These are phyloP conservation scores for Saccharomycopsis malanga DNA, from an alignment of 805 yeast species.

Conservation along the genomic window DNA sequence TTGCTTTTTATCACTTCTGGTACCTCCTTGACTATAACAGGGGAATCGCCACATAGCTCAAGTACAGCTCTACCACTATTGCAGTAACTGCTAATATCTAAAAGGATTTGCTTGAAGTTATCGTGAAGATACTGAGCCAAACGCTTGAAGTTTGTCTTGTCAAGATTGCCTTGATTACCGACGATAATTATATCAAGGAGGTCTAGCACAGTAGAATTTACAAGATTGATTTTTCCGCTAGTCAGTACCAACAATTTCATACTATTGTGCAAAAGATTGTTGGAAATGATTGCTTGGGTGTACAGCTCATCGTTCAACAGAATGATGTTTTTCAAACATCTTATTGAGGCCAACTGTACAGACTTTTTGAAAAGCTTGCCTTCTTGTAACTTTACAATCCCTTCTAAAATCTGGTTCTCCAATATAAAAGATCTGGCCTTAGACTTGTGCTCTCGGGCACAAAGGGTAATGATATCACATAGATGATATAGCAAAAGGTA, in stretches of 20 bases:
- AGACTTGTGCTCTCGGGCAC: constrained; percentile 52
- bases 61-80: constrained; percentile 13
- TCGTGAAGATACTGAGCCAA: constrained; percentile 6
- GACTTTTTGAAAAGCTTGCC: constrained; percentile 38
- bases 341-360: constrained; percentile 56
- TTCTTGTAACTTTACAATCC: constrained; percentile 42
- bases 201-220: constrained; percentile 71
- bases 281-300: constrained; percentile 47
- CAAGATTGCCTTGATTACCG: constrained; percentile 11
- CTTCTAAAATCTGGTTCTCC: constrained; percentile 49
- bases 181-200: constrained; percentile 42
- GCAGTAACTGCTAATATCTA: not conserved
- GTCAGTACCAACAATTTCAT: constrained; percentile 45
- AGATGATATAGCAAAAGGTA: constrained; percentile 30
- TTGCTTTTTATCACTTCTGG: not conserved
- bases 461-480: constrained; percentile 65
- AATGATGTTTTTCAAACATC: constrained; percentile 61
- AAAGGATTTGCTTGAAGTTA: not conserved
- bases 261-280: constrained; percentile 40
- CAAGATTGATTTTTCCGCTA: constrained; percentile 48
- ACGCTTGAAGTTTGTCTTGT: constrained; percentile 4
- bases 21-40: not conserved
- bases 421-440: constrained; percentile 57
- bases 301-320: constrained; percentile 56
- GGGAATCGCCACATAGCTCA: constrained; percentile 1